Evolutionary conservation across 768 basidiomycete genomes (phyloP), one percentile per base, ranked within the genome.

Genomic region (Brasilioporus rufonigricans): DNA sequence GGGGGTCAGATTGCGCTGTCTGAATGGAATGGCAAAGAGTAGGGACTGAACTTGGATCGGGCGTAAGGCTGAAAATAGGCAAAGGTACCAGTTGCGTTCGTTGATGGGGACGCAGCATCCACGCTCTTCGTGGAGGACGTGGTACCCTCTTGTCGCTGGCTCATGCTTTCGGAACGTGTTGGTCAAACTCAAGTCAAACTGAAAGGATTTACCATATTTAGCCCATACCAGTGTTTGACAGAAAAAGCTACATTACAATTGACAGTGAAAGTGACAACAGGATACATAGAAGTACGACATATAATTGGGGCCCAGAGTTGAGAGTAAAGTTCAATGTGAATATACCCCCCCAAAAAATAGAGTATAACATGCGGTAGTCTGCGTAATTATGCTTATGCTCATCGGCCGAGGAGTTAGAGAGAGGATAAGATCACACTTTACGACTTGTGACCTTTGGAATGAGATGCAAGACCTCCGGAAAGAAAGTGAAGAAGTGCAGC

Each of bases 21-120:
- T 39, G 23, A 24, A 31, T 19, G 24, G n/a, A n/a, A n/a, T 5
- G 19, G 29, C 16, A 62, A 54, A 46, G 35, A 21, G 38, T 10
- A 13, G n/a, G 24, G 43, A 66, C 66, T 61, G 50, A 72, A 70
- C 69, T 65, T 65, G 61, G 69, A 70, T 18, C 59, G 61, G 11
- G 70, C 66, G 23, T 59, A 69, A 24, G 70, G 66, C 39, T 72
- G 69, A 16, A 68, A 46, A 29, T 58, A 32, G 18, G 66, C 52
- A 49, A 70, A 72, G 11, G 41, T 43, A 12, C 61, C 68, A 19
- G 54, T 52, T 19, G 70, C 70, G n/a, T n/a, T n/a, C n/a, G n/a
- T n/a, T n/a, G n/a, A n/a, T n/a, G n/a, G n/a, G 2, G 56, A 58
- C 8, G 55, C 44, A 24, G 53, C 12, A 10, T 38, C 31, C 4